Evolutionary conservation across 148 eudicot genomes (phyloP).

Genomic region (Linanthus parryae): DNA sequence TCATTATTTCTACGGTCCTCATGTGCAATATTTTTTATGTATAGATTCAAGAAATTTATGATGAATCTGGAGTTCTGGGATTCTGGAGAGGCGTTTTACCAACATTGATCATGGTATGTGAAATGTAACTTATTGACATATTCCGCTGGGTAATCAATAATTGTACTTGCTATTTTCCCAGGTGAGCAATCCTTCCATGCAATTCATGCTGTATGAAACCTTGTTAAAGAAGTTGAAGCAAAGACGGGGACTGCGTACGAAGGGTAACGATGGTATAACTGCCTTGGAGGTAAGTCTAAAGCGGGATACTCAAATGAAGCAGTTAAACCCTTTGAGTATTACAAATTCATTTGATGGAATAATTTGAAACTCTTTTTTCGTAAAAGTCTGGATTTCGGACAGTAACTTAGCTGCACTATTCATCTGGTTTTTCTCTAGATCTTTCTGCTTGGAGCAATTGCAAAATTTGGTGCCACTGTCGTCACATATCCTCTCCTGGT

Average conservation of each 20-base stretch:
- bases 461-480: constrained; percentile 98
- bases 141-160: constrained; percentile 21
- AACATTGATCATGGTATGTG: constrained; percentile 83
- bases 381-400: too few relatives aligned
- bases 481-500: constrained; percentile 94
- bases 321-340: too few relatives aligned
- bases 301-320: background rate
- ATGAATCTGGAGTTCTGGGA: constrained; percentile 85
- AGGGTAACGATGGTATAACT: constrained; percentile 47
- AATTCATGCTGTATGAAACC: constrained; percentile 97
- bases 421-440: constrained; percentile 32
- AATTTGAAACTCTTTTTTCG: too few relatives aligned
- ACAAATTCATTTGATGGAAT: too few relatives aligned
- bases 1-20: too few relatives aligned
- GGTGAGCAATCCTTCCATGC: constrained; percentile 98
- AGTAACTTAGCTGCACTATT: constrained; percentile 12
- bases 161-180: constrained; percentile 24
- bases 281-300: constrained; percentile 71
- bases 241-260: constrained; percentile 49
- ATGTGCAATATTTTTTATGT: constrained; percentile 7
- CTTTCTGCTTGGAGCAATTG: constrained; percentile 89
- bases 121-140: constrained; percentile 8
- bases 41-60: constrained; percentile 88
- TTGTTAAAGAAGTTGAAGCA: constrained; percentile 74
- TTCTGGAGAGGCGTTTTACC: constrained; percentile 98